A percentile compares a stretch with the other conserved stretches of the same genome.
Evolutionary conservation across 2,329 filamentous ascomycete genomes (phyloP).

Genomic region (Botryotinia globosa): DNA sequence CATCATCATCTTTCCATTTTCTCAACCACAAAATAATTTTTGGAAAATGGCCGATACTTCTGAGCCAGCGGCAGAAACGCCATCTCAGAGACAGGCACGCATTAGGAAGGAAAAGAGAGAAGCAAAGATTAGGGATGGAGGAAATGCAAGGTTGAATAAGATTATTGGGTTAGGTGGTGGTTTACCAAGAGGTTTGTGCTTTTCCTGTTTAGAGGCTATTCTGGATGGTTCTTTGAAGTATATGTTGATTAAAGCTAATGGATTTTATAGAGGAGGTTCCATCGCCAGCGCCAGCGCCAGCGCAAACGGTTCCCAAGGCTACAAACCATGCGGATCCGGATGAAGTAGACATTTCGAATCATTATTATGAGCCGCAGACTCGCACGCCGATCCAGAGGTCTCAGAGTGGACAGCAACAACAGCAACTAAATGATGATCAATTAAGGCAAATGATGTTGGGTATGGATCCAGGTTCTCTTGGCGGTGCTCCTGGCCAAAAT

Average conservation of each 20-base stretch:
- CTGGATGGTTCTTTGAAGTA: background rate
- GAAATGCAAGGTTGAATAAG: slow-evolving; percentile 66
- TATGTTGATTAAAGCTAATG: background rate
- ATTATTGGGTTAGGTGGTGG: slow-evolving; percentile 70
- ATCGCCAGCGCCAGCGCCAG: slow-evolving; percentile 38
- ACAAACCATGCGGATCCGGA: slow-evolving; percentile 56
- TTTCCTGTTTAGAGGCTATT: background rate
- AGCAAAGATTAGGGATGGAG: slow-evolving; percentile 73
- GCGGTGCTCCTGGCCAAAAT: slow-evolving; percentile 28
- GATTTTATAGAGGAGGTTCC: slow-evolving; percentile 38
- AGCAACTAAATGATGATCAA: slow-evolving; percentile 53
- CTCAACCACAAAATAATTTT: background rate
- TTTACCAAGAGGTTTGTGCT: slow-evolving; percentile 44
- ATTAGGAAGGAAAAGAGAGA: slow-evolving; percentile 76
- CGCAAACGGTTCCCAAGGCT: no score
- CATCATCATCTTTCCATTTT: background rate
- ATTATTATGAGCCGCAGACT: slow-evolving; percentile 59
- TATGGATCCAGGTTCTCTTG: slow-evolving; percentile 43
- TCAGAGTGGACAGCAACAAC: slow-evolving; percentile 32
- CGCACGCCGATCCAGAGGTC: slow-evolving; percentile 42
- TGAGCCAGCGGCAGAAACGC: background rate
- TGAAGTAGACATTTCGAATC: slow-evolving; percentile 73
- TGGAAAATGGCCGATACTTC: slow-evolving; percentile 10
- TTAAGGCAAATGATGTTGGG: slow-evolving; percentile 64
- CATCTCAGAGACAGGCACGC: slow-evolving; percentile 54